Percentiles rank a stretch among this genome's conserved stretches.
Conservation (phyloP, 169 alveolate genomes). For the Eimeria maxima region DNA sequence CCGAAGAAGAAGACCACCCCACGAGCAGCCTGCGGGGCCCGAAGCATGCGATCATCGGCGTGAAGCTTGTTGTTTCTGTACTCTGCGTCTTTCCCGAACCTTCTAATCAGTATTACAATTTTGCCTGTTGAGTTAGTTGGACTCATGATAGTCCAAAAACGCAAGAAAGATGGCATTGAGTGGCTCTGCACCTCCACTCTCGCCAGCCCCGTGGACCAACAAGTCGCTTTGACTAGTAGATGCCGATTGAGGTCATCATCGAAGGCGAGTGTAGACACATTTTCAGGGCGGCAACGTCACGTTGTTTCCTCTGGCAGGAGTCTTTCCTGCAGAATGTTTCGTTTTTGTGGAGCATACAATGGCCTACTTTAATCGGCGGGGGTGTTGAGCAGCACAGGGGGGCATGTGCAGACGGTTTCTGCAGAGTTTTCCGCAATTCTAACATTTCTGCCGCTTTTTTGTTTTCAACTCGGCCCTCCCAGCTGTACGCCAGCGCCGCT, state of each 20-base stretch:
- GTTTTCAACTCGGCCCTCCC: background rate
- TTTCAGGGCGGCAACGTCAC: background rate
- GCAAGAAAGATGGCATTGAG: background rate
- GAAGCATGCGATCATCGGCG: slow-evolving; percentile 64
- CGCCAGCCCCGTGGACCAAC: slow-evolving; percentile 58
- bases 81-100: background rate
- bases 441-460: background rate
- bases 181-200: background rate
- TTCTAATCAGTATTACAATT: background rate
- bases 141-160: background rate
- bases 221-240: background rate
- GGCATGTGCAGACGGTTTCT: background rate
- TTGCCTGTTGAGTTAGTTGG: background rate
- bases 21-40: slow-evolving; percentile 79
- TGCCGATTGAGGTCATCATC: background rate
- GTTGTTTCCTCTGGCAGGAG: background rate
- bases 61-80: background rate
- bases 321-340: background rate
- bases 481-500: background rate
- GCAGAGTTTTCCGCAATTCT: background rate
- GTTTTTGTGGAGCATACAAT: background rate
- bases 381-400: background rate
- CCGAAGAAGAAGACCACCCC: slow-evolving; percentile 50
- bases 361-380: background rate
- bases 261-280: background rate